Evolutionary conservation across 257 asterid species (phyloP), one percentile per base, ranked within the genome.

Genomic region (Penstemon davidsonii): DNA sequence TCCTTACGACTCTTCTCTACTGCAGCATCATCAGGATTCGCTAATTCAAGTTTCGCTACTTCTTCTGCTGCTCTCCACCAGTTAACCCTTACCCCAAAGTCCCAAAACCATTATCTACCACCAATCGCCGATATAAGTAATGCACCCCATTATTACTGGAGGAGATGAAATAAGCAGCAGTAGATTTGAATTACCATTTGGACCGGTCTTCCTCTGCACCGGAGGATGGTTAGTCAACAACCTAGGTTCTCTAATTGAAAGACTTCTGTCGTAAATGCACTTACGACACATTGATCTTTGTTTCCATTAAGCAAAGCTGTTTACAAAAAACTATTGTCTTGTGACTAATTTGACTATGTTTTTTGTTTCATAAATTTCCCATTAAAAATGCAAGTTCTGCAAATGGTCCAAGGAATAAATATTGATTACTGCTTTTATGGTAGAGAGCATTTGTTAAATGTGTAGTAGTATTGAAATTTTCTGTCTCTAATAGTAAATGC

Each of bases 11-110:
- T 83, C 82, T 85, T 86, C 78, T 81, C 88, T 75, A 79, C 86
- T 83, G 98, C 98, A 92, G 98, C 98, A 92, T 92, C 97, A 92
- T 92, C 97, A 90, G 95, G 98, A 92, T 92, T 92, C 98, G 84
- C 83, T 67, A 86, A 79, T 72, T 68, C 96, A 71, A 82, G 73
- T 39, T 66, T 64, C 66, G 50, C 77, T 46, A 55, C 76, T 55
- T 52, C 85, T 51, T 76, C 89, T 18, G 73, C 86, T 74, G 79
- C 89, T 42, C 73, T 78, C 78, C 82, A 76, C 65, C 85, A 78
- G 76, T 70, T 77, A 40, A 73, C 78, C 36, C 78, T 70, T 62
- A 66, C 77, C 66, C 5, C 78, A 43, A 70, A 64, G 59, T 25
- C 84, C 33, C 79, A 66, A 33, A 76, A 72, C 75, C 81, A 71